Percentiles rank a stretch among this genome's conserved stretches.
Conservation (phyloP, 176 grass and related monocot species). For the Hsuehochloa calcarea region DNA sequence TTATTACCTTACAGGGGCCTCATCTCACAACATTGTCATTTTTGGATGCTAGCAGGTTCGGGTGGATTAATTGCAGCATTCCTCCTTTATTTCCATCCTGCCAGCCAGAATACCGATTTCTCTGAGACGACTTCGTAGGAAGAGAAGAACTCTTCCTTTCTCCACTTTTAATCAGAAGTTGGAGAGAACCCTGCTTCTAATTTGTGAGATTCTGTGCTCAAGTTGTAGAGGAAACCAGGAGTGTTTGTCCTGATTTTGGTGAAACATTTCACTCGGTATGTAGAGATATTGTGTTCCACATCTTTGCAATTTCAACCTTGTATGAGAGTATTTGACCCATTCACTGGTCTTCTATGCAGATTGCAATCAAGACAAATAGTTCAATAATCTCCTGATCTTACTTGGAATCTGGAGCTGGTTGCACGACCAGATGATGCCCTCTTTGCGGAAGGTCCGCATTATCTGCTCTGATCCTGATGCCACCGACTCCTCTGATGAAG, state of each 20-base stretch:
- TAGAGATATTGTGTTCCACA: constrained; percentile 1
- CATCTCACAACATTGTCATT: no score
- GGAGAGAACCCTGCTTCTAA: neutral
- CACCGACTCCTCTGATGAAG: constrained; percentile 51
- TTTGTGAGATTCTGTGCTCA: constrained; percentile 1
- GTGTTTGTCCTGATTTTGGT: neutral
- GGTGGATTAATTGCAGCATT: neutral
- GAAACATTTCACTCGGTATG: constrained; percentile 22
- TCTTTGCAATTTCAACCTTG: neutral
- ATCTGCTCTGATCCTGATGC: constrained; percentile 53
- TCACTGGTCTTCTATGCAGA: neutral
- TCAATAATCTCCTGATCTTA: neutral
- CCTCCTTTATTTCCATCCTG: neutral
- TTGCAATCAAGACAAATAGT: neutral
- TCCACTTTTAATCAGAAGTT: constrained; percentile 27
- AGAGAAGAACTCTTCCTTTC: neutral
- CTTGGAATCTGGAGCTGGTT: neutral
- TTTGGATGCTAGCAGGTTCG: neutral
- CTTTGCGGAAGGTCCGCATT: constrained; percentile 34
- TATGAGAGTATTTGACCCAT: neutral
- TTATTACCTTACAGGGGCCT: neutral
- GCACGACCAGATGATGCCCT: constrained; percentile 12
- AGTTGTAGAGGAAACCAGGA: neutral
- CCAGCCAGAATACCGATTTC: neutral
- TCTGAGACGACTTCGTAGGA: neutral